These are phyloP conservation scores for Paraphaeosphaeria sporulosa DNA, from an alignment of 2,329 filamentous ascomycete genomes.

Conservation along the genomic window DNA sequence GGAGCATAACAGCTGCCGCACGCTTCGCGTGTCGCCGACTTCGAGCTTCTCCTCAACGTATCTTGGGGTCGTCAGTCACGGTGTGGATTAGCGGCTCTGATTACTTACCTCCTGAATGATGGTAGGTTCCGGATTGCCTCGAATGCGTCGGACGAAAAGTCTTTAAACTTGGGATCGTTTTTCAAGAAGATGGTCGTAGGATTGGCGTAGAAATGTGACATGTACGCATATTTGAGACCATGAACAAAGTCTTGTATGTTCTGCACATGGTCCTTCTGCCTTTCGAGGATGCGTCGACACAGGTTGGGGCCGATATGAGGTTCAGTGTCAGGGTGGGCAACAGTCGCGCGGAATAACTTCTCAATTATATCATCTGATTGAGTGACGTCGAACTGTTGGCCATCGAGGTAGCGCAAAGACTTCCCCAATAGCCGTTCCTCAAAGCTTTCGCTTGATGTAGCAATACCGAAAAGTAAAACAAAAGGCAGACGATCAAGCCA, in stretches of 20 bases:
- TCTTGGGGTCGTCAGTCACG: conserved; percentile 24
- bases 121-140: conserved; percentile 72
- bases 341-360: conserved; percentile 71
- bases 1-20: conserved; percentile 66
- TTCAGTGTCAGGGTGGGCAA: conserved; percentile 64
- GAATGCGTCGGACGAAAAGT: conserved; percentile 67
- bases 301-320: conserved; percentile 71
- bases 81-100: neutral
- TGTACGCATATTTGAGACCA: conserved; percentile 79
- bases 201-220: conserved; percentile 86
- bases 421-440: conserved; percentile 75
- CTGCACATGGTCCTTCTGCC: conserved; percentile 79
- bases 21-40: conserved; percentile 47
- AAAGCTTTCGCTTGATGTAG: conserved; percentile 81
- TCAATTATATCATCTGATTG: conserved; percentile 76
- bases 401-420: conserved; percentile 71
- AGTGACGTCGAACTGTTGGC: conserved; percentile 78
- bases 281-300: conserved; percentile 69
- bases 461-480: conserved; percentile 78
- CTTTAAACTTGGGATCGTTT: conserved; percentile 38
- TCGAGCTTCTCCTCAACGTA: conserved; percentile 52
- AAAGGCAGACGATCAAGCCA: conserved; percentile 82
- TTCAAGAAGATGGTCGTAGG: conserved; percentile 71
- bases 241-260: conserved; percentile 76
- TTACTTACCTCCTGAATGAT: conserved; percentile 66